Evolutionary conservation across 2,329 filamentous ascomycete species (phyloP).

Genomic region (Curvularia hawaiiensis): DNA sequence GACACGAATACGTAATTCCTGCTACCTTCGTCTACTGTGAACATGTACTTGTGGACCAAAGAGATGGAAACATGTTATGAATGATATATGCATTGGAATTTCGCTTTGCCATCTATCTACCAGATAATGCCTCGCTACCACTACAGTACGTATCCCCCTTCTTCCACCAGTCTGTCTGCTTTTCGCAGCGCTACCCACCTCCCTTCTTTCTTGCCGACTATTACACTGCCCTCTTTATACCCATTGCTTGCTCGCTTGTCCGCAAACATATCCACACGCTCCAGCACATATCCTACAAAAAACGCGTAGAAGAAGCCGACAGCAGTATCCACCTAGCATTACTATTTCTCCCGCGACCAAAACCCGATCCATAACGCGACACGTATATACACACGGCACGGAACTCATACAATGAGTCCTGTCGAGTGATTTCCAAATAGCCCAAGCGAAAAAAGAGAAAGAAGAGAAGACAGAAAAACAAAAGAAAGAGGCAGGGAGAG

Average conservation of each 20-base stretch:
- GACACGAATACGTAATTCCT: background rate
- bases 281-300: background rate
- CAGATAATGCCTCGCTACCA: background rate
- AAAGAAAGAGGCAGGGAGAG: slow-evolving; percentile 1
- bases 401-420: background rate
- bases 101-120: slow-evolving; percentile 14
- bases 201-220: background rate
- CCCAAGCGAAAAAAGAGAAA: background rate
- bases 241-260: background rate
- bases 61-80: background rate
- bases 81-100: slow-evolving; percentile 13
- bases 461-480: slow-evolving; percentile 2
- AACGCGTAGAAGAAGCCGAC: background rate
- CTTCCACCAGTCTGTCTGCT: background rate
- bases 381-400: background rate
- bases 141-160: background rate
- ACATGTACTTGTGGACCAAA: background rate
- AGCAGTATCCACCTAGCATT: background rate
- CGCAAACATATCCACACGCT: background rate
- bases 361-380: background rate
- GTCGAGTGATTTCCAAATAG: background rate
- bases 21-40: background rate
- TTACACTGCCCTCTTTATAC: background rate
- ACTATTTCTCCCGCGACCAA: background rate
- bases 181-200: background rate